phyloP scores from a whole-genome alignment of 2,329 filamentous ascomycete species.

The Chaetomium sp. region DNA sequence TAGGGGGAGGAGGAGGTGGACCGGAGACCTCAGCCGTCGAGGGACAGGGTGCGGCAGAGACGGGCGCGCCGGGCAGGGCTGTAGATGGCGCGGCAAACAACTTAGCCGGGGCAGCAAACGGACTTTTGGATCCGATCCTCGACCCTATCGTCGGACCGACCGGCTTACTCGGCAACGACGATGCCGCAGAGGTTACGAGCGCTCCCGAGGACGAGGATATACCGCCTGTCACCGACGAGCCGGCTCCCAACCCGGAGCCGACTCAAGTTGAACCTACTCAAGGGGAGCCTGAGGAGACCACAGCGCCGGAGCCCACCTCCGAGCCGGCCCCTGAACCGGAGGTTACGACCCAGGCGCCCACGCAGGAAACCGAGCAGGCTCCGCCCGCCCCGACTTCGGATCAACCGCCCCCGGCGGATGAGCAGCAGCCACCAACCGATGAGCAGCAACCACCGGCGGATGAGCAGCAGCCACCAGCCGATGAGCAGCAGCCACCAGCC shows the following conservation, averaged over 20 bases:
- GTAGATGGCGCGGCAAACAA: slow-evolving; percentile 16
- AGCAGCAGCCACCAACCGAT: neutral
- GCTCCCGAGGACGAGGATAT: slow-evolving; percentile 6
- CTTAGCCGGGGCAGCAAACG: slow-evolving; percentile 7
- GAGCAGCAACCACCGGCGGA: neutral
- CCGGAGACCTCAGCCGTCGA: slow-evolving; percentile 16
- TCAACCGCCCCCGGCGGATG: neutral
- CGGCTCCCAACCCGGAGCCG: slow-evolving; percentile 16
- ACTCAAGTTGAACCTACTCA: slow-evolving; percentile 8
- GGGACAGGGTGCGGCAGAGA: slow-evolving; percentile 5
- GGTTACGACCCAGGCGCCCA: neutral
- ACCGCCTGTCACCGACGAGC: slow-evolving; percentile 4
- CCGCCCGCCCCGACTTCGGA: neutral
- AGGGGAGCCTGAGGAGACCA: slow-evolving; percentile 17
- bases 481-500: neutral
- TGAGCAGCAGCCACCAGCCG: neutral
- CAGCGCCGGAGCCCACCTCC: slow-evolving; percentile 15
- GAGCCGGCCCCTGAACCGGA: slow-evolving; percentile 14
- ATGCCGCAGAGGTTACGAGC: neutral
- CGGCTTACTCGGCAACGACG: slow-evolving; percentile 7
- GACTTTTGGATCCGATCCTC: slow-evolving; percentile 7
- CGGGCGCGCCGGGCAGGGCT: neutral
- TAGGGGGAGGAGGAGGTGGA: slow-evolving; percentile 8
- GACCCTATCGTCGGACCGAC: slow-evolving; percentile 22
- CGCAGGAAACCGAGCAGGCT: neutral